These are phyloP conservation scores for Pestalotiopsis sp. DNA, from an alignment of 2,329 filamentous ascomycete genomes.

Conservation along the genomic window DNA sequence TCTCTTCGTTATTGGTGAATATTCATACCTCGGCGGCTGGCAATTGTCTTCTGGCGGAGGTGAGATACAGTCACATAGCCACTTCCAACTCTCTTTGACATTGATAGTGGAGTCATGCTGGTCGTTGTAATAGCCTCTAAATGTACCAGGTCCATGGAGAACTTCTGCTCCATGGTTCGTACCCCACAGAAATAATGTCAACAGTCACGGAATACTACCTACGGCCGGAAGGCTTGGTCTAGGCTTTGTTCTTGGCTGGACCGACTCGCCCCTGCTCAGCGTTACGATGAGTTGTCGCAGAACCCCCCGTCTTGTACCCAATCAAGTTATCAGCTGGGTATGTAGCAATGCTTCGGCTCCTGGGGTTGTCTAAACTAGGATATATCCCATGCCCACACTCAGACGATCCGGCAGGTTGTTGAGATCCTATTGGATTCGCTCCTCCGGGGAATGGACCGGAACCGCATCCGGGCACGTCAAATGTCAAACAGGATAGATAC, in stretches of 20 bases:
- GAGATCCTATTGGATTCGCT: not conserved
- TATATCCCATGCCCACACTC: not conserved
- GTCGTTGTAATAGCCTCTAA: not conserved
- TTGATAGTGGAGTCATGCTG: not conserved
- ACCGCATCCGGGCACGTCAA: not conserved
- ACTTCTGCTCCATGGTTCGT: not conserved
- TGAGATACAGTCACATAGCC: not conserved
- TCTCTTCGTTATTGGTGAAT: too few relatives aligned
- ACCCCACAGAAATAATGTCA: not conserved
- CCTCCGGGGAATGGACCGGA: not conserved
- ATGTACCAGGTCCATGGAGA: not conserved
- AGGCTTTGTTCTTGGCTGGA: not conserved
- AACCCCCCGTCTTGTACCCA: not conserved
- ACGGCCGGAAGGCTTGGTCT: not conserved
- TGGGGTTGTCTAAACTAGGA: not conserved
- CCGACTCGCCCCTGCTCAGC: not conserved
- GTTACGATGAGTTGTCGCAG: not conserved
- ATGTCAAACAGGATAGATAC: not conserved
- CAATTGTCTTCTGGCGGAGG: not conserved
- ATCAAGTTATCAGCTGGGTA: not conserved
- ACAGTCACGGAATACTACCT: not conserved
- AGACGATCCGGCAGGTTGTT: not conserved
- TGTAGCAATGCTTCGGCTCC: not conserved
- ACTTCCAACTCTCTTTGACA: not conserved
- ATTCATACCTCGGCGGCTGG: too few relatives aligned